Conservation (phyloP, 2,329 filamentous ascomycete species). For the Corinectria fuckeliana region DNA sequence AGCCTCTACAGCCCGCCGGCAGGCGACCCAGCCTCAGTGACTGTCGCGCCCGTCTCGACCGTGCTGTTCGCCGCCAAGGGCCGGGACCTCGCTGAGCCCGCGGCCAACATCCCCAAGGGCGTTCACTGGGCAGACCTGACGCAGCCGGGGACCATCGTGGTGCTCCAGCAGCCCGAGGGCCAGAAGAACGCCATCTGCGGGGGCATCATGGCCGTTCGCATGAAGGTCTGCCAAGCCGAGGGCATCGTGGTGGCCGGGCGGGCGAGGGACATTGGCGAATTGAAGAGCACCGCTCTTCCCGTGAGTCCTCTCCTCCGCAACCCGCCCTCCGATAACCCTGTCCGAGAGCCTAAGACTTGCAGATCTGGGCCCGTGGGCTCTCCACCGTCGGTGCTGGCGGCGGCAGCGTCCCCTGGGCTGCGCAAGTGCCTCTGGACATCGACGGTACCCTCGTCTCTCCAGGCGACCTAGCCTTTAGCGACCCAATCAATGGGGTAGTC, state of each 20-base stretch:
- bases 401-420: constrained; percentile 62
- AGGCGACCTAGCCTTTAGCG: constrained; percentile 74
- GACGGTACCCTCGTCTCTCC: constrained; percentile 51
- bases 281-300: constrained; percentile 61
- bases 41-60: constrained; percentile 64
- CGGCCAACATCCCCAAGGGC: constrained; percentile 60
- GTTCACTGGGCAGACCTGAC: constrained; percentile 74
- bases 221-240: constrained; percentile 66
- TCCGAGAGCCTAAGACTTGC: constrained; percentile 26
- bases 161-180: constrained; percentile 69
- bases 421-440: constrained; percentile 53
- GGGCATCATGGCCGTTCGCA: constrained; percentile 77
- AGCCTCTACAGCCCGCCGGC: constrained; percentile 42
- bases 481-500: constrained; percentile 73
- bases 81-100: constrained; percentile 39
- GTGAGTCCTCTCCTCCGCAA: constrained; percentile 49
- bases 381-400: constrained; percentile 65
- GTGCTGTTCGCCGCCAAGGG: constrained; percentile 68
- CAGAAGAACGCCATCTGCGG: constrained; percentile 76
- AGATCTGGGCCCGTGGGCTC: constrained; percentile 63
- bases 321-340: constrained; percentile 1
- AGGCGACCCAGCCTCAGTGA: constrained; percentile 37
- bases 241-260: constrained; percentile 73
- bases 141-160: constrained; percentile 63
- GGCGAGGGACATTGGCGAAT: constrained; percentile 69